A percentile compares a stretch with the other conserved stretches of the same genome.
phyloP scores from a whole-genome alignment of 345 rosid genomes.

The Jatropha curcas region DNA sequence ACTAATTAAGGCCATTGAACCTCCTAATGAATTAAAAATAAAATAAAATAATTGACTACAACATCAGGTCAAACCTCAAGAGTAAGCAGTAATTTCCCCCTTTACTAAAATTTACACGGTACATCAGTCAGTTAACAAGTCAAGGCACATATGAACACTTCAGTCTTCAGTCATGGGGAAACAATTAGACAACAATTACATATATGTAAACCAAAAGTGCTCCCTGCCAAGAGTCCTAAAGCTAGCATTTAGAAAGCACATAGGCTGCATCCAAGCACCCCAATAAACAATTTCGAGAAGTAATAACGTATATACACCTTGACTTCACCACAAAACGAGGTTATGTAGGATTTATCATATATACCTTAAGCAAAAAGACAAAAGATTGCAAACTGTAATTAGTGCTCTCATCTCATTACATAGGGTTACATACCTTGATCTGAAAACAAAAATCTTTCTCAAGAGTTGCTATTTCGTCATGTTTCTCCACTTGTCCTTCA shows the following conservation, averaged over 20 bases:
- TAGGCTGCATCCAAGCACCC: not conserved
- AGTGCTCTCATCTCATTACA: not conserved
- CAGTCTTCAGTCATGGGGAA: not conserved
- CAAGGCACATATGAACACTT: not conserved
- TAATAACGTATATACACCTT: not conserved
- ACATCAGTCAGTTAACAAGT: not conserved
- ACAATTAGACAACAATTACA: not conserved
- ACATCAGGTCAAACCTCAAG: no score
- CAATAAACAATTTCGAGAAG: not conserved
- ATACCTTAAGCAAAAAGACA: not conserved
- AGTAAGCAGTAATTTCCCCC: no score
- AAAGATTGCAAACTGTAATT: not conserved
- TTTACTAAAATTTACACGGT: no score
- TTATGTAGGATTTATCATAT: not conserved
- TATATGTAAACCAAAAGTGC: not conserved
- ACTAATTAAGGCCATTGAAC: no score
- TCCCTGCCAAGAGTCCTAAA: not conserved
- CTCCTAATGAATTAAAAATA: no score
- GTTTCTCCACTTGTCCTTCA: conserved; percentile 77
- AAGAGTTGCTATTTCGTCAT: conserved; percentile 23
- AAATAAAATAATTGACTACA: no score
- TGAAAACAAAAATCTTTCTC: not conserved
- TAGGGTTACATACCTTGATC: not conserved
- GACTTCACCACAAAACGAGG: not conserved
- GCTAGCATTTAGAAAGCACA: not conserved